phyloP scores from a whole-genome alignment of 2,329 filamentous ascomycete species.

The Diaporthe destruens region DNA sequence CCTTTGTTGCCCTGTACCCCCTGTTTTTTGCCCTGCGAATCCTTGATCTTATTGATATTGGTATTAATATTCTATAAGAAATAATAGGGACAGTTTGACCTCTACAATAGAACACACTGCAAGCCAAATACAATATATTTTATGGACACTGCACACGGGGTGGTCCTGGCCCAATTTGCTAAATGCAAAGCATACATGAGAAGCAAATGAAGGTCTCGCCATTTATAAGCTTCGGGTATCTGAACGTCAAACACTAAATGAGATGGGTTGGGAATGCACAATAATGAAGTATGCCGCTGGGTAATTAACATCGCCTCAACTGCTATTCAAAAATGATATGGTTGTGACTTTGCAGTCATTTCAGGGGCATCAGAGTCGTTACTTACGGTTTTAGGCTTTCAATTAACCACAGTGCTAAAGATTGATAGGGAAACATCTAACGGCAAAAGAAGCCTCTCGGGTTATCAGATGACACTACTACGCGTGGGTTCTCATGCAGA shows the following conservation, averaged over 20 bases:
- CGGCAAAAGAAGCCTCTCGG: neutral
- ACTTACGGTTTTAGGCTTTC: neutral
- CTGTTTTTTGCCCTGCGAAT: too few relatives aligned
- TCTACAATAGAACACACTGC: constrained; percentile 18
- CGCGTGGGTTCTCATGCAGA: neutral
- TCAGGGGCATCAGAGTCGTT: neutral
- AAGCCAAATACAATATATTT: constrained; percentile 11
- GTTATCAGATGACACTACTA: neutral
- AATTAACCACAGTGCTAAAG: too few relatives aligned
- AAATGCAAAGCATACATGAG: neutral
- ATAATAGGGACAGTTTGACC: neutral
- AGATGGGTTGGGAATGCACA: neutral
- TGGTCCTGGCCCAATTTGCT: constrained; percentile 13
- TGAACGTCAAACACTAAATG: neutral
- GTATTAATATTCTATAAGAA: too few relatives aligned
- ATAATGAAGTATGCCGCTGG: too few relatives aligned
- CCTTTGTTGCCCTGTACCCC: too few relatives aligned
- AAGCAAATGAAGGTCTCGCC: constrained; percentile 13
- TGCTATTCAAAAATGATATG: neutral
- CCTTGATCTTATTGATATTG: too few relatives aligned
- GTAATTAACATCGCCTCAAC: too few relatives aligned
- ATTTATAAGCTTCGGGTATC: constrained; percentile 3
- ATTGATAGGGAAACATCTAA: neutral
- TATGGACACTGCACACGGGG: constrained; percentile 3
- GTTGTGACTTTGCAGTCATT: neutral